These are phyloP conservation scores for Xylaria longipes DNA, from an alignment of 495 filamentous ascomycete species.

Conservation along the genomic window DNA sequence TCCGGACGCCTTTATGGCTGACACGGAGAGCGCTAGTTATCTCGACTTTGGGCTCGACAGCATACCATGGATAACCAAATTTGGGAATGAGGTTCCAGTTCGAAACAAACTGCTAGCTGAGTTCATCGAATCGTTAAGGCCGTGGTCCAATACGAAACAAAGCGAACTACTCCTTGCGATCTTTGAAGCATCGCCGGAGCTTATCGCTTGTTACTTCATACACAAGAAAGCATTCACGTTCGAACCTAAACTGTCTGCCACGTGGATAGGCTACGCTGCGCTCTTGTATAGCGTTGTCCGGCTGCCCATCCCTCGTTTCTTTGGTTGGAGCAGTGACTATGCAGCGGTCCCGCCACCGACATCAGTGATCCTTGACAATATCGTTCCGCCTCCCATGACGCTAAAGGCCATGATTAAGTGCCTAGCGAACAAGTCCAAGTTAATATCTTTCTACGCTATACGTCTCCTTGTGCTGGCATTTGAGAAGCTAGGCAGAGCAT, in stretches of 20 bases:
- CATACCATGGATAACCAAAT: constrained; percentile 70
- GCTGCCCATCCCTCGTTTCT: constrained; percentile 71
- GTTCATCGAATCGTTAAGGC: constrained; percentile 79
- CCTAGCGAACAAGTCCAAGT: constrained; percentile 71
- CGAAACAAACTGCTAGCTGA: constrained; percentile 75
- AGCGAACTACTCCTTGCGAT: constrained; percentile 79
- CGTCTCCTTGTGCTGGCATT: constrained; percentile 79
- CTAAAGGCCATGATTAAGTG: constrained; percentile 79
- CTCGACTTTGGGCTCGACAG: constrained; percentile 75
- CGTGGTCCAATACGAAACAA: constrained; percentile 81
- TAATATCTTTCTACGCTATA: constrained; percentile 83
- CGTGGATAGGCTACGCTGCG: constrained; percentile 92
- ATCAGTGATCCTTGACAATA: constrained; percentile 78
- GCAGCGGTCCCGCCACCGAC: constrained; percentile 74
- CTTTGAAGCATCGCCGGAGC: constrained; percentile 80
- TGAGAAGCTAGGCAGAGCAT: constrained; percentile 70
- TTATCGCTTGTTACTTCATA: constrained; percentile 84
- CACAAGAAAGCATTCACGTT: constrained; percentile 80
- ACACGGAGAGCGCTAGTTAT: constrained; percentile 50
- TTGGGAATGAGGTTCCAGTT: constrained; percentile 68
- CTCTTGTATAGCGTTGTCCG: constrained; percentile 82
- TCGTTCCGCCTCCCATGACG: constrained; percentile 82
- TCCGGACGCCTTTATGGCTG: constrained; percentile 51
- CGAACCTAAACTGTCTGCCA: constrained; percentile 87
- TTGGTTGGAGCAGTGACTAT: constrained; percentile 62